Conservation (phyloP, 805 yeast species). For the Pichia phayaonensis region DNA sequence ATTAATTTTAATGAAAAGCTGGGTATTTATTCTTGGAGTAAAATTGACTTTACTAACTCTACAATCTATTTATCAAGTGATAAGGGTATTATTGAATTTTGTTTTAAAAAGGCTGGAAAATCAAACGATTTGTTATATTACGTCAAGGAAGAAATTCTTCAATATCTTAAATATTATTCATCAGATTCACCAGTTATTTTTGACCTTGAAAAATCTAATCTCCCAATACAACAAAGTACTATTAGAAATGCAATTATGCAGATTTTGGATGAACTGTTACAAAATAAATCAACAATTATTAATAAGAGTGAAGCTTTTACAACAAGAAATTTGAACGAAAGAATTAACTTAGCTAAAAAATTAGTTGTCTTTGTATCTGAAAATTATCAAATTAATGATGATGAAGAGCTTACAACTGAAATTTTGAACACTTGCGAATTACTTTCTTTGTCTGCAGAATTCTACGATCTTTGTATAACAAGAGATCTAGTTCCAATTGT, state of each 20-base stretch:
- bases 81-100: conserved; percentile 57
- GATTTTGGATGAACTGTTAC: conserved; percentile 49
- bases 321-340: conserved; percentile 42
- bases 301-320: conserved; percentile 41
- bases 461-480: conserved; percentile 9
- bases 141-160: conserved; percentile 71
- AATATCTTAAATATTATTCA: conserved; percentile 61
- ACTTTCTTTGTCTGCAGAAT: conserved; percentile 10
- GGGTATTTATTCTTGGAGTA: conserved; percentile 51
- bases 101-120: conserved; percentile 31
- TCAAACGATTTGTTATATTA: conserved; percentile 21
- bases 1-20: conserved; percentile 49
- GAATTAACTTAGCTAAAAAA: conserved; percentile 29
- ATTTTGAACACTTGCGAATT: conserved; percentile 16
- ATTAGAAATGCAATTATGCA: conserved; percentile 43
- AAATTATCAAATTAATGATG: conserved; percentile 14
- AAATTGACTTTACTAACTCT: conserved; percentile 6
- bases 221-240: conserved; percentile 31
- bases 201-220: conserved; percentile 30
- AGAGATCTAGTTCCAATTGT: background rate
- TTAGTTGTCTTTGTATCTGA: conserved; percentile 17
- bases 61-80: conserved; percentile 35
- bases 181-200: conserved; percentile 15
- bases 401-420: conserved; percentile 8
- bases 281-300: conserved; percentile 37